phyloP scores from a whole-genome alignment of 2,329 filamentous ascomycete genomes.

The Fusarium penzigii region DNA sequence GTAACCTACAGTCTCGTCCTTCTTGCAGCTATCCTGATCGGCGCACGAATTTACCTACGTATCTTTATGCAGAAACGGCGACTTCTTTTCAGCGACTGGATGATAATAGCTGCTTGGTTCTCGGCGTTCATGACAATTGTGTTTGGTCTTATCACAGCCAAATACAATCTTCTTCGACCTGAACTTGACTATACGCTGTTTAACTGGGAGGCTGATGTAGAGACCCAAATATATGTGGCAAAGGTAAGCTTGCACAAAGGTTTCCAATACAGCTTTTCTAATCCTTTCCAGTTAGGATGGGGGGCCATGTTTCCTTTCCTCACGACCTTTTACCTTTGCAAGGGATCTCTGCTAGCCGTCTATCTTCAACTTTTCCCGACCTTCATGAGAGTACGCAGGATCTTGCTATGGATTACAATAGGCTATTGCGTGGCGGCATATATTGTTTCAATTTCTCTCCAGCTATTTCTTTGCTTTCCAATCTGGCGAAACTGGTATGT shows the following conservation, averaged over 20 bases:
- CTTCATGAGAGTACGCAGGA: conserved; percentile 18
- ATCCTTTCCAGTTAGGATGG: conserved; percentile 10
- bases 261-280: too few species aligned
- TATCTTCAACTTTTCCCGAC: conserved; percentile 20
- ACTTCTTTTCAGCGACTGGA: conserved; percentile 9
- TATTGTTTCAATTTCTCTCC: conserved; percentile 2
- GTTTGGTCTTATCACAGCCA: conserved; percentile 5
- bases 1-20: conserved; percentile 2
- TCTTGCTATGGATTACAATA: conserved; percentile 4
- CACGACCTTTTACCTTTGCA: conserved; percentile 21
- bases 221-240: conserved; percentile 1
- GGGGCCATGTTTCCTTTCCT: conserved; percentile 10
- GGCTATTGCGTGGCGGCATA: conserved; percentile 7
- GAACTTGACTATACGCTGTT: conserved; percentile 12
- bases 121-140: conserved; percentile 1
- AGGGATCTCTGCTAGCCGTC: conserved; percentile 17
- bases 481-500: conserved; percentile 17
- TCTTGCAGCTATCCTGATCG: conserved; percentile 3
- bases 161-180: conserved; percentile 2
- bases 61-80: conserved; percentile 14
- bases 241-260: too few species aligned
- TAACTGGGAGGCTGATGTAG: conserved; percentile 9
- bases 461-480: conserved; percentile 17
- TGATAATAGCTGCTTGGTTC: conserved; percentile 11
- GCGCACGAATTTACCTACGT: conserved; percentile 17